Conservation (phyloP, 345 rosid species). For the Populus alba region DNA sequence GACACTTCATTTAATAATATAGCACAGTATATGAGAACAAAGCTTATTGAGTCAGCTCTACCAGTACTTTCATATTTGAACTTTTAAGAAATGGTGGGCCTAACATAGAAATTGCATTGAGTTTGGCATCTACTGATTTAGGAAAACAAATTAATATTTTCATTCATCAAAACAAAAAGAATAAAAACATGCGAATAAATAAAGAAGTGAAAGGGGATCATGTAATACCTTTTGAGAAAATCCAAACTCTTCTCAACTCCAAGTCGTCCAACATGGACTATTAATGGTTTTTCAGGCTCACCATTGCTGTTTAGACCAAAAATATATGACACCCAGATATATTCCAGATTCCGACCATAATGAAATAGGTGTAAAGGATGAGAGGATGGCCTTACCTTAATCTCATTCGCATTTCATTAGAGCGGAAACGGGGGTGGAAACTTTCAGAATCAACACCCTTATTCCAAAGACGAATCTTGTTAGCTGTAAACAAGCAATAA, state of each 20-base stretch:
- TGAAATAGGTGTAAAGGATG: neutral
- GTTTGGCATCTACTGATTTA: neutral
- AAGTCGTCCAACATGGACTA: slow-evolving; percentile 90
- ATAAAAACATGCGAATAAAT: neutral
- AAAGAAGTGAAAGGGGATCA: neutral
- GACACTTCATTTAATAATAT: neutral
- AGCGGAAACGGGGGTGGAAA: slow-evolving; percentile 76
- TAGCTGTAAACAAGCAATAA: slow-evolving; percentile 45
- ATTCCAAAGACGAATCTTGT: slow-evolving; percentile 94
- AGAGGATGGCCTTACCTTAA: slow-evolving; percentile 46
- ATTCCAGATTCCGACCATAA: neutral
- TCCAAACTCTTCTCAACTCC: slow-evolving; percentile 98
- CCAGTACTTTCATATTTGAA: neutral
- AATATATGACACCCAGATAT: slow-evolving; percentile 18
- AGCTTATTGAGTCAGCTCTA: neutral
- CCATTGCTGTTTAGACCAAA: slow-evolving; percentile 56
- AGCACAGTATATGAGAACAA: neutral
- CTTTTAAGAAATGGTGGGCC: neutral
- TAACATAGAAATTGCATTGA: neutral
- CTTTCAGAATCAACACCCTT: slow-evolving; percentile 97
- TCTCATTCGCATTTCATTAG: slow-evolving; percentile 77
- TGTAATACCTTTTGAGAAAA: slow-evolving; percentile 69
- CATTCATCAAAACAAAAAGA: too few species aligned
- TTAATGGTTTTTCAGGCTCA: slow-evolving; percentile 85
- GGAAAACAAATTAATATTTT: neutral